These are phyloP conservation scores for Ophiocordyceps camponoti-saundersi DNA, from an alignment of 2,329 filamentous ascomycete genomes.

Conservation along the genomic window DNA sequence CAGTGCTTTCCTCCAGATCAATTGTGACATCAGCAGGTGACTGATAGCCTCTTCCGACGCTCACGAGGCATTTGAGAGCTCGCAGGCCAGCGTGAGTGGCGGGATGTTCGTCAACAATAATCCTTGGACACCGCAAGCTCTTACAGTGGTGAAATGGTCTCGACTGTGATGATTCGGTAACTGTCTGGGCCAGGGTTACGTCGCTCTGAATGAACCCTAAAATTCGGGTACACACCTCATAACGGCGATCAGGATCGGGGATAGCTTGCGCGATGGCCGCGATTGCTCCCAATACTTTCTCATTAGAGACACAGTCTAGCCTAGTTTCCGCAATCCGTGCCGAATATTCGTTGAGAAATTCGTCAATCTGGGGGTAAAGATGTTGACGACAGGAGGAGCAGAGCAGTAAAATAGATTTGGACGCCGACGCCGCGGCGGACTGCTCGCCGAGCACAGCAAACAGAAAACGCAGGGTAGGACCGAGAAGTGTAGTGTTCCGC, in stretches of 20 bases:
- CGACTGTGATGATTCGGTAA: slow-evolving; percentile 4
- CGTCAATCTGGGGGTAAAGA: slow-evolving; percentile 47
- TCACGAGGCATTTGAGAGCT: slow-evolving; percentile 50
- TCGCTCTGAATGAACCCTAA: slow-evolving; percentile 46
- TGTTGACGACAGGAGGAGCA: slow-evolving; percentile 59
- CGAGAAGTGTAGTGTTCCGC: slow-evolving; percentile 47
- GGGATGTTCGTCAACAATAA: slow-evolving; percentile 22
- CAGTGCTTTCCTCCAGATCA: slow-evolving; percentile 40
- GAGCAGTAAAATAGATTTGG: slow-evolving; percentile 56
- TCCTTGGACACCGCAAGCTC: slow-evolving; percentile 10
- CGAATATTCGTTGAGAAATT: slow-evolving; percentile 57
- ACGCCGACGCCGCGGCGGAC: slow-evolving; percentile 47
- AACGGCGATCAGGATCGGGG: slow-evolving; percentile 35
- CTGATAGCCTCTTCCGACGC: slow-evolving; percentile 57
- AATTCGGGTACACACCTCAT: slow-evolving; percentile 37
- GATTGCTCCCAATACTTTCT: slow-evolving; percentile 58
- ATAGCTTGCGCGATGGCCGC: slow-evolving; percentile 61
- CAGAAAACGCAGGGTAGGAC: slow-evolving; percentile 55
- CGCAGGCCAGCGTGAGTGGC: slow-evolving; percentile 30
- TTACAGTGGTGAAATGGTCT: slow-evolving; percentile 9
- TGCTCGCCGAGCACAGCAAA: slow-evolving; percentile 51
- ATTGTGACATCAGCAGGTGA: slow-evolving; percentile 48
- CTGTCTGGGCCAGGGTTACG: slow-evolving; percentile 11
- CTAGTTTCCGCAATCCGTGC: slow-evolving; percentile 34
- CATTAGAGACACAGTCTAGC: slow-evolving; percentile 52